Evolutionary conservation across 1,284 basidiomycete species (phyloP), one percentile per base, ranked within the genome.

Genomic region (Trichosporon faecale): DNA sequence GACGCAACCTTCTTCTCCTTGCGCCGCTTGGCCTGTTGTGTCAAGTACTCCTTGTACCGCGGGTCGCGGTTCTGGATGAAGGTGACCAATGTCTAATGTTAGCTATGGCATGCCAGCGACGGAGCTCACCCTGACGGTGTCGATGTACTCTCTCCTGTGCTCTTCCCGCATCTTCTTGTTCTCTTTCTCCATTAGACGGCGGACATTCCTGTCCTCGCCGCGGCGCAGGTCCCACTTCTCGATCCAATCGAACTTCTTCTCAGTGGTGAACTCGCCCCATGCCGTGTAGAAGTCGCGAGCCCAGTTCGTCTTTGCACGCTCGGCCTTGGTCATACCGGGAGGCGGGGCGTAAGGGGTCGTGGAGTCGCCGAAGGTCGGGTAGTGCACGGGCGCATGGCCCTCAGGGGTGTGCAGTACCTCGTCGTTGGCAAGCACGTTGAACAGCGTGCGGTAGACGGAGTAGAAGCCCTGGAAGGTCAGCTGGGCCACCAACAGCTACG

Each of bases 31-130:
- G 75, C 83, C 77, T 90, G 89, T 33, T 84, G 85, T 12, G 86
- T 86, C 60, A 91, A 84, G 80, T 92, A 88, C 2, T 86, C 86
- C 81, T 94, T 95, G 85, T 93, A 94, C 11, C 96, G 88, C 1
- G 95, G 95, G 81, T 99, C 96, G 64, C 96, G 91, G 83, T 95
- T 96, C 67, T 95, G 91, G 68, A 98, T 84, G 80, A 97, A 98
- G 75, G 87, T 87, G 1, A 91, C 92, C 5, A 99, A 86, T 60
- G 90, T 90, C 91, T 95, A 75, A 8, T 27, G 14, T 66, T 46
- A 33, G 64, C 29, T 60, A 21, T 14, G 12, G 5, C 1, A 18
- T 18, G 57, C 16, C 21, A 67, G 64, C 49, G n/a, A n/a, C n/a
- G 40, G 12, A 23, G 82, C 89, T 68, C 77, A 94, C 94, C 78